A percentile compares a stretch with the other conserved stretches of the same genome.
Evolutionary conservation across 176 grass and related monocot species (phyloP).

Genomic region (Bothriochloa decipiens): DNA sequence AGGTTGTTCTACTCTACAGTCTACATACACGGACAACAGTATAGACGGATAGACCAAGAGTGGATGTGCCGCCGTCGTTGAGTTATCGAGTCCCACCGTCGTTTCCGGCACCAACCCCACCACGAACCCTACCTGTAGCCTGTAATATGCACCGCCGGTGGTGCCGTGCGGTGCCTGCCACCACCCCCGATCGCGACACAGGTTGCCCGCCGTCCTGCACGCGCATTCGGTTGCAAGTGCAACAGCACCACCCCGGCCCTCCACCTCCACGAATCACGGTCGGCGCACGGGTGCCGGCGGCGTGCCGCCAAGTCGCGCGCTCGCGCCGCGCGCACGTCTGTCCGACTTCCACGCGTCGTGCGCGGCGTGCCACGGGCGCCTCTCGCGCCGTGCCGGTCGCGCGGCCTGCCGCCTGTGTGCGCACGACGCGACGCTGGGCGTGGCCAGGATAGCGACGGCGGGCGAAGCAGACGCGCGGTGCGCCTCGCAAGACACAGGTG

Average conservation of each 20-base stretch:
- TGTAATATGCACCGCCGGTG: not conserved
- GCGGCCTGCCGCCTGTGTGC: not conserved
- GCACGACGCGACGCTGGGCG: not conserved
- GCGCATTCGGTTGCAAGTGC: not conserved
- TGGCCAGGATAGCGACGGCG: constrained; percentile 8
- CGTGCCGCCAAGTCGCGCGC: not conserved
- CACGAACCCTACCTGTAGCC: not conserved
- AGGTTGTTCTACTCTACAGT: not conserved
- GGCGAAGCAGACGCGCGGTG: not conserved
- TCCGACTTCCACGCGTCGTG: not conserved
- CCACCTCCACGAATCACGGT: not conserved
- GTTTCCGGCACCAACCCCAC: constrained; percentile 11
- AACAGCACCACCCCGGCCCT: not conserved
- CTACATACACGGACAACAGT: not conserved
- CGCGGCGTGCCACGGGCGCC: not conserved
- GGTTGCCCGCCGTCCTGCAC: not conserved
- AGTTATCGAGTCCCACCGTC: not conserved
- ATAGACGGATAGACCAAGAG: not conserved
- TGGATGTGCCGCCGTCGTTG: not conserved
- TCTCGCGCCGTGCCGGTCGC: not conserved
- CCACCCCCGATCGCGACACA: not conserved
- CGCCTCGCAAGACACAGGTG: not conserved
- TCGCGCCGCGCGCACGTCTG: not conserved
- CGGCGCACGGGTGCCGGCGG: not conserved
- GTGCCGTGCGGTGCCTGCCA: not conserved